Base-by-base conservation (phyloP, 1,139 yeast species). In the Candida sojae region DNA sequence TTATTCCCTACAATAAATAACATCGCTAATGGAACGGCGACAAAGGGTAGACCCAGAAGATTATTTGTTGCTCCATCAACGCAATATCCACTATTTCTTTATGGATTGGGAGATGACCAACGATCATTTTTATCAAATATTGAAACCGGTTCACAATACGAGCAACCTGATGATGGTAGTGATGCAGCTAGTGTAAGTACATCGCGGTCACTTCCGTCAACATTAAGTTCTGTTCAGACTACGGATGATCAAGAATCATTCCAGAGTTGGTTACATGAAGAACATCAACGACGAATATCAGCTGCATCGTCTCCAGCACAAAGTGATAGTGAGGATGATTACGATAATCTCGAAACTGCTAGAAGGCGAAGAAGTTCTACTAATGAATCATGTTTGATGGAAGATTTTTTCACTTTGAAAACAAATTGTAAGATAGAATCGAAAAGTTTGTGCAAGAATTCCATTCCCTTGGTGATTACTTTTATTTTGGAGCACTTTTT, bases 31-130 rank as follows among this genome's bases (percentile, higher is more conserved):
- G 59, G 58, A 2, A 71, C 70, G 6, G 51, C 70, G 23, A 70
- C 75, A 6, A 71, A 71, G 25, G 73, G 73, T 30, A 61, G 79
- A 46, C 62, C 79, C 48, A 62, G 80, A 50, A 63, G 77, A 43
- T 58, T 76, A 25, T 86, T 82, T 61, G 78, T 86, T n/a, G 89
- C 90, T 1, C 90, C 91, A 0, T 81, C 88, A 40, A 85, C 88
- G 1, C 79, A 82, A 55, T 79, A 80, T 45, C 91, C 91, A 1
- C 66, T 86, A 46, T 86, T 86, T 55, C 71, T 76, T 39, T 85
- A 85, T 60, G 86, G 84, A 36, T 77, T 71, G 25, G 83, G 79
- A 12, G 81, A 74, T 42, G 91, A 84, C 57, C 87, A 83, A 57
- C 66, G 91, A 49, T 84, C 90, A 26, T 86, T 85, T 58, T 67